Base-by-base conservation (phyloP, 23 red algal genomes). In the Cyanidiococcus yangmingshanensis region DNA sequence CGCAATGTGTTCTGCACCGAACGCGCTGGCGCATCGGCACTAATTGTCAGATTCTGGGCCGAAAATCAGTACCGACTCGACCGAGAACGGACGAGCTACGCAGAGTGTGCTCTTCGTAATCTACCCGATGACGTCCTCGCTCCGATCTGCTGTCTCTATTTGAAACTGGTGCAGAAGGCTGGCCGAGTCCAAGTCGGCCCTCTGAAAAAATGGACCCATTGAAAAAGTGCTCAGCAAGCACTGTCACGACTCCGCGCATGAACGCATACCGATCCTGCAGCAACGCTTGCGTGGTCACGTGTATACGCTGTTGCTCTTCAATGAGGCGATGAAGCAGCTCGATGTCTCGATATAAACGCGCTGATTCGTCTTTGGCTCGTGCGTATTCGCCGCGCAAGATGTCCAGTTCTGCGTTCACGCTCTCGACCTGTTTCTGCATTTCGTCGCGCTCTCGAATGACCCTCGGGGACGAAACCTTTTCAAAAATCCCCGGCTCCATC, bases 291-390 rank as follows among this genome's bases (percentile, higher is more conserved):
- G 63, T 35, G 32, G 63, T 32, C 12, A 29, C 27, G 32, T 71
- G 63, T 2, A 35, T 29, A 7, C 63, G 63, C 63, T 71, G 63
- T 71, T 71, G 63, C 63, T 71, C 63, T 2, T 71, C 63, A 25
- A 71, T 3, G 7, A 71, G 63, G 12, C 21, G 16, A 30, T 29
- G 63, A 25, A 32, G 63, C 63, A 7, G 21, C 63, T 71, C 63
- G 3, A 7, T 30, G 32, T 71, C 63, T 7, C 7, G n/a, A 7
- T 25, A 7, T 7, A 71, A 35, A 29, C 63, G 63, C 7, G 12
- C 16, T 7, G n/a, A 35, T 35, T 71, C 63, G 16, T 25, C 63
- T 7, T 71, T 35, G 63, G 63, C 63, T 2, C 63, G 63, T 7
- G n/a, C n/a, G 63, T 12, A 71, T 25, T 35, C n/a, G n/a, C 7